A percentile compares a stretch with the other conserved stretches of the same genome.
Conservation (phyloP, 2,329 filamentous ascomycete genomes). For the Pseudocercospora fijiensis region DNA sequence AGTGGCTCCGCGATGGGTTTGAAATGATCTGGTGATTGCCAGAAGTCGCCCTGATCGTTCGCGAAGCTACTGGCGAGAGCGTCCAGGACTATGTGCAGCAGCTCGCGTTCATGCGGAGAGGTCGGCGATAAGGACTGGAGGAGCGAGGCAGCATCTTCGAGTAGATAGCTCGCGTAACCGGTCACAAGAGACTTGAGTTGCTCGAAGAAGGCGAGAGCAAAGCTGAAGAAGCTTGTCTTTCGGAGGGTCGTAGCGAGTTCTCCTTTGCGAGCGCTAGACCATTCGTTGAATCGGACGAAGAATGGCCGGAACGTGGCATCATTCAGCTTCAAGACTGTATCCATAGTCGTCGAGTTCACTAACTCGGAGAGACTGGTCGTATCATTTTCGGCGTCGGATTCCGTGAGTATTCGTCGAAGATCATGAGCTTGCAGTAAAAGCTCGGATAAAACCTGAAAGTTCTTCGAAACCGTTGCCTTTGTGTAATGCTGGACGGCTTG, state of each 20-base stretch:
- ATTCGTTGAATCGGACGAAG: constrained; percentile 82
- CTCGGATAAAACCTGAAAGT: constrained; percentile 66
- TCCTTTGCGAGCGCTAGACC: constrained; percentile 64
- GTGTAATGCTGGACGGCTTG: constrained; percentile 72
- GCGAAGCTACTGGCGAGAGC: constrained; percentile 75
- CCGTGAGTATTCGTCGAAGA: constrained; percentile 56
- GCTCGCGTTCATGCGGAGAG: constrained; percentile 53
- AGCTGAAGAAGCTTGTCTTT: constrained; percentile 75
- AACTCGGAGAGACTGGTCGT: constrained; percentile 56
- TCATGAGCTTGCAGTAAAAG: constrained; percentile 61
- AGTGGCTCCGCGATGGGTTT: constrained; percentile 67
- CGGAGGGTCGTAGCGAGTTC: constrained; percentile 54
- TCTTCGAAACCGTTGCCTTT: constrained; percentile 76
- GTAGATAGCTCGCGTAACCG: constrained; percentile 79
- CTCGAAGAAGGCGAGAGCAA: constrained; percentile 76
- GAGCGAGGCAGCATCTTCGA: constrained; percentile 70
- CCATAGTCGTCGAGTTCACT: constrained; percentile 70
- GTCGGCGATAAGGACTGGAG: constrained; percentile 48
- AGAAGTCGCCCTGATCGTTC: constrained; percentile 91
- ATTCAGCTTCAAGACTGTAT: constrained; percentile 96
- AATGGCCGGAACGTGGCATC: constrained; percentile 90
- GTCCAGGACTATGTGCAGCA: constrained; percentile 69
- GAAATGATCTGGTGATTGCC: constrained; percentile 90
- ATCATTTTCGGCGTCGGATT: constrained; percentile 49
- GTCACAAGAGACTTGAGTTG: constrained; percentile 92